phyloP scores from a whole-genome alignment of 805 yeast species.

The Metschnikowia henanensis region DNA sequence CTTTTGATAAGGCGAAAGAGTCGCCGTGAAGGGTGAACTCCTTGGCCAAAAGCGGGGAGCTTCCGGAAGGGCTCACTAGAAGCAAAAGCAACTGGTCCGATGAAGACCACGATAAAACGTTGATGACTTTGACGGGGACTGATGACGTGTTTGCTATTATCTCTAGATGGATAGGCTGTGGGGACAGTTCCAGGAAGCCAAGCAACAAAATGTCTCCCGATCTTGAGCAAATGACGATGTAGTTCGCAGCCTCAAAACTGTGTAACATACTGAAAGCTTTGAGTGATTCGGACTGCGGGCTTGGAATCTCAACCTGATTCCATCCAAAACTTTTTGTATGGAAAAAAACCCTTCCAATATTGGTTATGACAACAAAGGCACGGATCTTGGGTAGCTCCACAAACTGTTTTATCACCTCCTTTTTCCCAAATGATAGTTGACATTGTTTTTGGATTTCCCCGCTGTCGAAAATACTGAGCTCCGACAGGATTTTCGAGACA shows the following conservation, averaged over 20 bases:
- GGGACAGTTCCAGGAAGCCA: conserved; percentile 27
- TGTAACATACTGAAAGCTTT: conserved; percentile 42
- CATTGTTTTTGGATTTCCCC: conserved; percentile 8
- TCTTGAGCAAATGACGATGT: conserved; percentile 25
- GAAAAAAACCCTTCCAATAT: conserved; percentile 52
- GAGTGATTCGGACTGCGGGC: not conserved
- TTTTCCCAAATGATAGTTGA: conserved; percentile 26
- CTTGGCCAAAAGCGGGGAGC: conserved; percentile 48
- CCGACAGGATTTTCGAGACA: conserved; percentile 2
- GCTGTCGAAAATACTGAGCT: not conserved
- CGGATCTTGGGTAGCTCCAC: conserved; percentile 45
- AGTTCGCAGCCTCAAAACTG: conserved; percentile 36
- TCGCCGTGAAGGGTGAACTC: conserved; percentile 26
- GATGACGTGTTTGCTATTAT: not conserved
- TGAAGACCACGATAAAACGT: conserved; percentile 38
- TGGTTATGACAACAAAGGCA: conserved; percentile 52
- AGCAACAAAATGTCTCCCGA: conserved; percentile 46
- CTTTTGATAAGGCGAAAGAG: conserved; percentile 22
- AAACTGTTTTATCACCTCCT: conserved; percentile 64
- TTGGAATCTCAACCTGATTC: conserved; percentile 4
- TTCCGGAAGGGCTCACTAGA: conserved; percentile 69
- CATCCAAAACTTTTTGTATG: conserved; percentile 6
- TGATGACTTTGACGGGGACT: conserved; percentile 47
- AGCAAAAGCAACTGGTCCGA: conserved; percentile 35
- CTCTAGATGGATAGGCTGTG: conserved; percentile 1